These are phyloP conservation scores for Fragilaria radians DNA, from an alignment of 108 stramenopile species.

Conservation along the genomic window DNA sequence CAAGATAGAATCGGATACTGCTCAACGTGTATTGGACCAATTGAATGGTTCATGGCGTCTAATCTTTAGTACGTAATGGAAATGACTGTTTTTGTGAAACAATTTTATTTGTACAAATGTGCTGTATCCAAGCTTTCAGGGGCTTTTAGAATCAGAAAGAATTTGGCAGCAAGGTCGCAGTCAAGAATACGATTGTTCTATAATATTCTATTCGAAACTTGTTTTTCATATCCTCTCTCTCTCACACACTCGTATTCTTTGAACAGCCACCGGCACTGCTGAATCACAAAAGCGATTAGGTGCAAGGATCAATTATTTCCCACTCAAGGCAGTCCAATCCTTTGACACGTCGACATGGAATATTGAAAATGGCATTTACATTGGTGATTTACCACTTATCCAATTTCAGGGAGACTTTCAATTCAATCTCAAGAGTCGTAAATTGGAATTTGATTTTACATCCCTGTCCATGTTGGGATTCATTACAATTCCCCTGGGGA, in stretches of 20 bases:
- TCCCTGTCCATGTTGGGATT: conserved; percentile 42
- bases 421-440: conserved; percentile 56
- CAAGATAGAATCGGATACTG: conserved; percentile 18
- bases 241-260: too few species aligned
- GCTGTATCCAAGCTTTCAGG: too few species aligned
- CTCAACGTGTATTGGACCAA: conserved; percentile 35
- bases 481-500: conserved; percentile 35
- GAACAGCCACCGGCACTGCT: conserved; percentile 75
- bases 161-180: too few species aligned
- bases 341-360: conserved; percentile 63
- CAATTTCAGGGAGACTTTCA: conserved; percentile 76
- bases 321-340: conserved; percentile 76
- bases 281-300: conserved; percentile 67
- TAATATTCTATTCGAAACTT: too few species aligned
- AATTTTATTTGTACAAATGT: too few species aligned
- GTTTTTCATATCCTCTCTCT: too few species aligned
- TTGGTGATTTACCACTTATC: conserved; percentile 64
- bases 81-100: too few species aligned
- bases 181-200: too few species aligned
- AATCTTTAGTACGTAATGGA: conserved; percentile 61
- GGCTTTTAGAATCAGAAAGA: too few species aligned
- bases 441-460: conserved; percentile 86
- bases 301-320: conserved; percentile 84
- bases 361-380: conserved; percentile 84
- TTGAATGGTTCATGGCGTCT: conserved; percentile 79